A percentile compares a stretch with the other conserved stretches of the same genome.
phyloP scores from a whole-genome alignment of 352 stramenopile species.

The Globisporangium parvum region DNA sequence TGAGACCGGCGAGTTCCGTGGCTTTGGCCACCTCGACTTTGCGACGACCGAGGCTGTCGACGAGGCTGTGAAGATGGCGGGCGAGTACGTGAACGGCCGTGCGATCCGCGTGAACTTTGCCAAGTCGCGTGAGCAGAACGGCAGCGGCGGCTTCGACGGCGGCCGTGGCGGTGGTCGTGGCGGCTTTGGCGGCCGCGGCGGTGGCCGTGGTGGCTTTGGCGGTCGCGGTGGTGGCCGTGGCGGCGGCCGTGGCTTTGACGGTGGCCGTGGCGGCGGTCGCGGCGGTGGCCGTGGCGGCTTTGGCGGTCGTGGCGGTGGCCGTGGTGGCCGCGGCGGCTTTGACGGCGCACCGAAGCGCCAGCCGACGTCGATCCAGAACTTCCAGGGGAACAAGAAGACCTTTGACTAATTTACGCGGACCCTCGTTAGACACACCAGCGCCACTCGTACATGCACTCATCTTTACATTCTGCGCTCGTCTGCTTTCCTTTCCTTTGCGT shows the following conservation, averaged over 20 bases:
- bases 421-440: slow-evolving; percentile 14
- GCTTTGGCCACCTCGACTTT: slow-evolving; percentile 98
- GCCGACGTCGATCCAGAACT: slow-evolving; percentile 89
- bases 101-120: slow-evolving; percentile 95
- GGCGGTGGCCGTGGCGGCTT: slow-evolving; percentile 21
- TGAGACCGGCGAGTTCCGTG: slow-evolving; percentile 97
- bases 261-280: slow-evolving; percentile 22
- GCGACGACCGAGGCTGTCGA: slow-evolving; percentile 91
- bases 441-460: neutral
- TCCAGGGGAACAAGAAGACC: slow-evolving; percentile 95
- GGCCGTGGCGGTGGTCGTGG: slow-evolving; percentile 62
- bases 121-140: slow-evolving; percentile 50
- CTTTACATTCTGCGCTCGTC: neutral
- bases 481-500: neutral
- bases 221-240: slow-evolving; percentile 46
- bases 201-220: slow-evolving; percentile 50
- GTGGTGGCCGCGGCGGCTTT: slow-evolving; percentile 49
- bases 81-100: slow-evolving; percentile 90
- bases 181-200: slow-evolving; percentile 39
- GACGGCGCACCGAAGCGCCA: slow-evolving; percentile 82
- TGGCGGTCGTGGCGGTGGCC: slow-evolving; percentile 29
- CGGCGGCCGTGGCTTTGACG: slow-evolving; percentile 37
- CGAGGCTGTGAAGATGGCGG: slow-evolving; percentile 88
- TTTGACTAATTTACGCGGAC: slow-evolving; percentile 86
- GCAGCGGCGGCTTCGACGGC: slow-evolving; percentile 33